Evolutionary conservation across 2,329 filamentous ascomycete genomes (phyloP), one percentile per base, ranked within the genome.

Genomic region (Fusarium oxysporum): DNA sequence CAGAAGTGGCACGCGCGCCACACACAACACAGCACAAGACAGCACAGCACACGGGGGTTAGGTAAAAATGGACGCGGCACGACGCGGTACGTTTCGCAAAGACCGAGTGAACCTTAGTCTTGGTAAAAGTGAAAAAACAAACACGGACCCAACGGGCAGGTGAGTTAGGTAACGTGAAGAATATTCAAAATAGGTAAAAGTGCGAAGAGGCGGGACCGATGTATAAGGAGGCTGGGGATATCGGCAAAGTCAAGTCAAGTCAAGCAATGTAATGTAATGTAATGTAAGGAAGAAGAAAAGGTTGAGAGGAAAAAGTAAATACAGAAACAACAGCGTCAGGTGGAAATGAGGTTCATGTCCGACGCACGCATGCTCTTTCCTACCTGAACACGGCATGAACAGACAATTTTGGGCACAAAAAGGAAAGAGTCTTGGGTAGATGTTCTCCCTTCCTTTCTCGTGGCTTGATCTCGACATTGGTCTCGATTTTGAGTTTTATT

Each of bases 281-380:
- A 16, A 54, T 54, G 45, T n/a, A 16, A 54, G 35, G n/a, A 70
- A 51, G 53, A 59, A 48, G 56, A 48, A 66, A 50, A 53, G 25
- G 38, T 30, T 47, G 47, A 56, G 44, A 44, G 37, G 17, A 56
- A 70, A 69, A 68, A 71, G 58, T 28, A 67, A 76, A 72, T 48
- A 58, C 53, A 40, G 38, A 60, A 55, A 60, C 53, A 50, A 43
- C 19, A 48, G 58, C 33, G 59, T 69, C 67, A 65, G 71, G 71
- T 68, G 71, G 67, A 74, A 73, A 73, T 73, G 71, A 73, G 67
- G 30, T 61, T 58, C 23, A 44, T 35, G 35, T 62, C 33, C 33
- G 62, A 48, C 43, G 50, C 41, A 41, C 30, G 51, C 38, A 25
- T 40, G 65, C 43, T 67, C 70, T 35, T 73, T 72, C 59, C 56